These are phyloP conservation scores for Colletotrichum tanaceti DNA, from an alignment of 2,329 filamentous ascomycete species.

Conservation along the genomic window DNA sequence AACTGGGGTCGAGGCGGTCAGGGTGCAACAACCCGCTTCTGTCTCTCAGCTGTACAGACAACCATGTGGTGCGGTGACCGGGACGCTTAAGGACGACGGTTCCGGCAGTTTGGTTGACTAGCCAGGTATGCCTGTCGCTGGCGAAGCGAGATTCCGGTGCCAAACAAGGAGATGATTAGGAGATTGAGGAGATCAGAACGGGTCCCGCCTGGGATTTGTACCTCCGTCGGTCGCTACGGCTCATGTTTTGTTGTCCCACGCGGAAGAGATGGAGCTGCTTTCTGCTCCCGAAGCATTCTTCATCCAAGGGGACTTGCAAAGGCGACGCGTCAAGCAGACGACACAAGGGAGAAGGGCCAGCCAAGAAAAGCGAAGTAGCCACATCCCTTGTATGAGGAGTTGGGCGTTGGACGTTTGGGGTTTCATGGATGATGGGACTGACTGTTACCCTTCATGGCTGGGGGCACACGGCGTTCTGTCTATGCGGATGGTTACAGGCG, in stretches of 20 bases:
- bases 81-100: conserved; percentile 19
- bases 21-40: conserved; percentile 18
- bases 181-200: conserved; percentile 17
- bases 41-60: conserved; percentile 14
- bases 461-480: conserved; percentile 5
- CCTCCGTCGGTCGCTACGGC: not conserved
- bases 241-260: not conserved
- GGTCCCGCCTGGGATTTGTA: conserved; percentile 14
- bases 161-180: conserved; percentile 25
- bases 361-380: conserved; percentile 1
- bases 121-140: conserved; percentile 32
- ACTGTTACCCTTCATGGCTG: not conserved
- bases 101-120: conserved; percentile 38
- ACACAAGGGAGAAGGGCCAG: not conserved
- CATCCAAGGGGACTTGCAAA: not conserved
- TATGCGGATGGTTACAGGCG: conserved; percentile 13
- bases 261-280: not conserved
- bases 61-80: conserved; percentile 32
- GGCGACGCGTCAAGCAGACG: conserved; percentile 13
- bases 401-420: conserved; percentile 5
- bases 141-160: conserved; percentile 25
- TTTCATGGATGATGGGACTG: conserved; percentile 11
- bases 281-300: not conserved
- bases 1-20: conserved; percentile 19
- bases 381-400: not conserved